Conservation (phyloP, 2,329 filamentous ascomycete species). For the Aspergillus sp. region DNA sequence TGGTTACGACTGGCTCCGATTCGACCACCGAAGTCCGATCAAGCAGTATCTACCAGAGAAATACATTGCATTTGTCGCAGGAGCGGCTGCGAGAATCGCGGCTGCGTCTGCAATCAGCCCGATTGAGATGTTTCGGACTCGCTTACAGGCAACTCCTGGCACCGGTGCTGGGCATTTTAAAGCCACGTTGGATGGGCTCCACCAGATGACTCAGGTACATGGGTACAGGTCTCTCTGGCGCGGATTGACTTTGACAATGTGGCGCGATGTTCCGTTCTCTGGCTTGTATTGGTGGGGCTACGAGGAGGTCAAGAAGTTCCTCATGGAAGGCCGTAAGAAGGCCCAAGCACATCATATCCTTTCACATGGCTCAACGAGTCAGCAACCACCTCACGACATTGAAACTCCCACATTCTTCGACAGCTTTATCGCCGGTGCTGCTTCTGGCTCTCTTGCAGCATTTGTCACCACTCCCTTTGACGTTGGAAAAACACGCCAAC, state of each 20-base stretch:
- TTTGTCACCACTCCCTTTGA: constrained; percentile 93
- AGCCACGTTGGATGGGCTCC: constrained; percentile 73
- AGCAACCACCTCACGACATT: constrained; percentile 62
- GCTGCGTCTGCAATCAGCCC: constrained; percentile 83
- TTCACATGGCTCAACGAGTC: constrained; percentile 11
- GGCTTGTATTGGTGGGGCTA: constrained; percentile 99
- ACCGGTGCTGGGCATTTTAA: constrained; percentile 66
- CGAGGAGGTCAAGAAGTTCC: constrained; percentile 70
- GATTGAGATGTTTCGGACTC: constrained; percentile 89
- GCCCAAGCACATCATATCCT: constrained; percentile 23
- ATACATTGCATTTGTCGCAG: constrained; percentile 77
- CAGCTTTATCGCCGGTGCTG: constrained; percentile 82
- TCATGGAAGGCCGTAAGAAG: constrained; percentile 67
- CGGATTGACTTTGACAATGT: constrained; percentile 84
- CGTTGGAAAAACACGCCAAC: constrained; percentile 92
- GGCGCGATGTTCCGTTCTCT: constrained; percentile 96
- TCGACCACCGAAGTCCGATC: constrained; percentile 70
- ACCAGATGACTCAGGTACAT: constrained; percentile 72
- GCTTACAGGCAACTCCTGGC: constrained; percentile 75
- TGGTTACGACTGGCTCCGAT: constrained; percentile 92
- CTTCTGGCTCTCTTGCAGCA: constrained; percentile 80
- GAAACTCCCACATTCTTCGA: constrained; percentile 78
- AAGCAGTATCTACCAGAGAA: constrained; percentile 61
- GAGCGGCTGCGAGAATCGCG: constrained; percentile 72
- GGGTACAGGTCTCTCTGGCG: constrained; percentile 87